Evolutionary conservation across 148 eudicot species (phyloP), one percentile per base, ranked within the genome.

Genomic region (Polygonum maritimum): DNA sequence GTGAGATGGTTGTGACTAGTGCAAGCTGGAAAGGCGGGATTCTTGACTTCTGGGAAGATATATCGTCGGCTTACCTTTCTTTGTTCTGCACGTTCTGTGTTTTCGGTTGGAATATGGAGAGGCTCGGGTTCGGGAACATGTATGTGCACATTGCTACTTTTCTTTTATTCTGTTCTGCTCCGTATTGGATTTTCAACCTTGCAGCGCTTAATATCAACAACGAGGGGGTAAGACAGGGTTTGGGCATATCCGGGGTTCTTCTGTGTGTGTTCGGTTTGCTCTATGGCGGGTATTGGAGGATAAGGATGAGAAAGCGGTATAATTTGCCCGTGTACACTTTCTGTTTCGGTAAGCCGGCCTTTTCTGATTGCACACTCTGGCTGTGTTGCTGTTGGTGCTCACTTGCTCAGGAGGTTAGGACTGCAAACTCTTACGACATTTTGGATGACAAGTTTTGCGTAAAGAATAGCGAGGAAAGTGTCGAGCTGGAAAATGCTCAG

Each of bases 41-140:
- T 71, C 79, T 90, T 75, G 98, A 94, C 80, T 78, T 94, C 62
- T 92, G 98, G 98, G 85, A 94, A 35, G 97, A 94, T 77, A 84
- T 94, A 19, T 92, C 98, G 31, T 79, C 83, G 48, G 92, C 97
- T 4, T 90, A 83, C 75, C 91, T 90, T 60, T 94, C 98, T 4
- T 55, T 94, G 19, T 94, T 88, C 67, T 94, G 98, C 79, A 78
- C 84, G 45, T 90, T 89, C 79, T 94, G 98, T 82, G 98, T 92
- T 62, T 94, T 92, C 22, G 98, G 98, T 35, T 92, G 98, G 98
- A 92, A 94, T 62, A 90, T 92, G 98, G 98, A 92, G 87, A 88
- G 96, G 75, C 87, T 94, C 36, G 98, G 97, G 76, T 90, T 92
- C 48, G 97, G 98, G 4, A 94, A 94, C 83, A 88, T 86, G 94